phyloP scores from a whole-genome alignment of 2,329 filamentous ascomycete species.

The Beauveria australis region DNA sequence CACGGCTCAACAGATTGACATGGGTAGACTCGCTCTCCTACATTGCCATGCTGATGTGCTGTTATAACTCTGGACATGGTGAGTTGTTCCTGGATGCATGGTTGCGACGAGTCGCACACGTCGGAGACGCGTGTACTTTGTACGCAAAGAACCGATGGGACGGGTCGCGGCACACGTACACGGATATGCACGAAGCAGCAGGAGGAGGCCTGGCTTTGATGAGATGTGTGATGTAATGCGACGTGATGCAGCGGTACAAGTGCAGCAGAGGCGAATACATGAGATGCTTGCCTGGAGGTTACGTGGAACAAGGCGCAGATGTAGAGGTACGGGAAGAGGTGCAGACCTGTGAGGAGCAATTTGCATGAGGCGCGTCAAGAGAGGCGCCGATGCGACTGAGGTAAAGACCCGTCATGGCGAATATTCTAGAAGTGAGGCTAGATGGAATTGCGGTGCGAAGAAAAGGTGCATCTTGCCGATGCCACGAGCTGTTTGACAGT shows the following conservation, averaged over 20 bases:
- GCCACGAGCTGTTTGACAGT: background rate
- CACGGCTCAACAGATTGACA: too few relatives aligned
- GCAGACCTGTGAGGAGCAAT: background rate
- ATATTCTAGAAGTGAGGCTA: background rate
- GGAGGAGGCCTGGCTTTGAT: constrained; percentile 2
- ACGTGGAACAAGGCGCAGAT: background rate
- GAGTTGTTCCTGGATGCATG: too few relatives aligned
- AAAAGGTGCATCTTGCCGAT: background rate
- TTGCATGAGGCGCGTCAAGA: background rate
- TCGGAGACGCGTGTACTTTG: background rate
- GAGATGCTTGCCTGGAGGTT: background rate
- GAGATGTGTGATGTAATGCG: background rate
- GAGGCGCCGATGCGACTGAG: background rate
- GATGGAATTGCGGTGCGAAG: background rate
- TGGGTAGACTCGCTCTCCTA: too few relatives aligned
- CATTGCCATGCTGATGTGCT: too few relatives aligned
- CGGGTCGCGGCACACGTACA: background rate
- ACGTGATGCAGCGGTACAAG: background rate
- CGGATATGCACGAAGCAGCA: background rate
- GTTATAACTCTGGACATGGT: too few relatives aligned
- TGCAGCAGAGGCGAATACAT: background rate
- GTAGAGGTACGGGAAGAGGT: background rate
- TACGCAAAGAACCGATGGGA: background rate
- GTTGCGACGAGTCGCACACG: background rate
- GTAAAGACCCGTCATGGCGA: background rate